phyloP scores from a whole-genome alignment of 768 basidiomycete species.

The Lyophyllum atratum region DNA sequence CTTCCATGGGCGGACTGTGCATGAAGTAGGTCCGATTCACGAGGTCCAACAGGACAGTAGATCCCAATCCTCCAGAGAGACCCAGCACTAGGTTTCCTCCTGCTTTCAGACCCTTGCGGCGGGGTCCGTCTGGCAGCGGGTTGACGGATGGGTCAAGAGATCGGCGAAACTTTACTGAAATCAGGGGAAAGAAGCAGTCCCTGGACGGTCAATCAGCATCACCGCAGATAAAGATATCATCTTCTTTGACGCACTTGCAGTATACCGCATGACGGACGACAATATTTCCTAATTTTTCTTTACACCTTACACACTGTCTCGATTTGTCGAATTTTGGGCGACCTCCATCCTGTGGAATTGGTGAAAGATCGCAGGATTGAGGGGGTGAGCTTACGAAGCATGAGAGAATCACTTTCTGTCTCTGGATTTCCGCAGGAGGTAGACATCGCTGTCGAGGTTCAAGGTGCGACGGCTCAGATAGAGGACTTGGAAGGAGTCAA shows the following conservation, averaged over 20 bases:
- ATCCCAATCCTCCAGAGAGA: slow-evolving; percentile 80
- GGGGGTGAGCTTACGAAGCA: slow-evolving; percentile 55
- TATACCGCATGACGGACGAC: slow-evolving; percentile 82
- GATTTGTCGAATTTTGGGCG: slow-evolving; percentile 69
- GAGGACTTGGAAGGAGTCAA: not conserved
- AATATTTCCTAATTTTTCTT: slow-evolving; percentile 60
- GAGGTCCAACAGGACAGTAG: slow-evolving; percentile 71
- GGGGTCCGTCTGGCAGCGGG: slow-evolving; percentile 50
- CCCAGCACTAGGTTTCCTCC: slow-evolving; percentile 68
- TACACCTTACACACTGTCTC: slow-evolving; percentile 75
- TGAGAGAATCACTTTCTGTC: slow-evolving; percentile 58
- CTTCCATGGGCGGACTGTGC: slow-evolving; percentile 19
- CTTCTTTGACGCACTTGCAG: slow-evolving; percentile 63
- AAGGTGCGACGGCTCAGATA: not conserved
- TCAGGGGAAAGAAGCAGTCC: slow-evolving; percentile 66
- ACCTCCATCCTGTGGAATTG: slow-evolving; percentile 38
- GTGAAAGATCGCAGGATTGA: not conserved
- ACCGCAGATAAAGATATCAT: not conserved
- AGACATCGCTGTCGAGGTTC: slow-evolving; percentile 17
- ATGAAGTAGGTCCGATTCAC: slow-evolving; percentile 60
- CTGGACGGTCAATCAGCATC: slow-evolving; percentile 29
- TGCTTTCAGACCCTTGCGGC: slow-evolving; percentile 63
- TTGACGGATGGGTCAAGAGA: slow-evolving; percentile 68
- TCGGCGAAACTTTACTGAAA: slow-evolving; percentile 64
- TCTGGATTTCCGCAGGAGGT: slow-evolving; percentile 67